Conservation (phyloP, 2,329 filamentous ascomycete species). For the Fusarium anguioides region DNA sequence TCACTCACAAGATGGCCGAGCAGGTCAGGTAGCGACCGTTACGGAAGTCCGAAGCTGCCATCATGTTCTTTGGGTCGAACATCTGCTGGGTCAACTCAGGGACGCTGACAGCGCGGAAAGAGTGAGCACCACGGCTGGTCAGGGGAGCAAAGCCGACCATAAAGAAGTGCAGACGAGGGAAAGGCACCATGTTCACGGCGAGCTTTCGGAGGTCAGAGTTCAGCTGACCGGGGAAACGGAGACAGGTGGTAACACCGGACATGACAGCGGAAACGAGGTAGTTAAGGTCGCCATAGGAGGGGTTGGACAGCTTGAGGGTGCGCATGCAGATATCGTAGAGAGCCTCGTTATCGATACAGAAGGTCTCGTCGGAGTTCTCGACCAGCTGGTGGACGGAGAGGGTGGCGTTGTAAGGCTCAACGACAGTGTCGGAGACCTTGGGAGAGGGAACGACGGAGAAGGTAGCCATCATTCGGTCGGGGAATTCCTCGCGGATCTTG, state of each 20-base stretch:
- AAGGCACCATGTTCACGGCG: constrained; percentile 99
- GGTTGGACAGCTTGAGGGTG: constrained; percentile 98
- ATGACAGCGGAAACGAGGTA: constrained; percentile 99
- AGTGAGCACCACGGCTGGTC: constrained; percentile 85
- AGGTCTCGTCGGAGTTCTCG: constrained; percentile 99
- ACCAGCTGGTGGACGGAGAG: constrained; percentile 99
- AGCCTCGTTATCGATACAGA: constrained; percentile 99
- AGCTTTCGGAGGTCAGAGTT: constrained; percentile 99
- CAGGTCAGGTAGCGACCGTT: constrained; percentile 99
- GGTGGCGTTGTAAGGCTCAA: constrained; percentile 99
- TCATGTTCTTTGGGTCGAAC: constrained; percentile 99
- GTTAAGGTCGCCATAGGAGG: constrained; percentile 99
- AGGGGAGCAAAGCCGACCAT: constrained; percentile 99
- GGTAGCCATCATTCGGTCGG: constrained; percentile 99
- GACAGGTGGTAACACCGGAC: constrained; percentile 98
- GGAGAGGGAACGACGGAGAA: constrained; percentile 99
- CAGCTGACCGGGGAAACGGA: constrained; percentile 99
- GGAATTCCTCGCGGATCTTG: constrained; percentile 99
- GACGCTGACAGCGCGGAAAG: constrained; percentile 97
- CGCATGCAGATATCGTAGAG: constrained; percentile 99
- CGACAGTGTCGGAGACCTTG: constrained; percentile 99
- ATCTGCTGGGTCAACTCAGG: constrained; percentile 99
- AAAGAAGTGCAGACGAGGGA: constrained; percentile 99
- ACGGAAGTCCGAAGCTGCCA: constrained; percentile 99
- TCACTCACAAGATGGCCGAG: constrained; percentile 92